Percentiles rank a stretch among this genome's conserved stretches.
These are phyloP conservation scores for Tulasnella sp. DNA, from an alignment of 768 basidiomycete species.

Conservation along the genomic window DNA sequence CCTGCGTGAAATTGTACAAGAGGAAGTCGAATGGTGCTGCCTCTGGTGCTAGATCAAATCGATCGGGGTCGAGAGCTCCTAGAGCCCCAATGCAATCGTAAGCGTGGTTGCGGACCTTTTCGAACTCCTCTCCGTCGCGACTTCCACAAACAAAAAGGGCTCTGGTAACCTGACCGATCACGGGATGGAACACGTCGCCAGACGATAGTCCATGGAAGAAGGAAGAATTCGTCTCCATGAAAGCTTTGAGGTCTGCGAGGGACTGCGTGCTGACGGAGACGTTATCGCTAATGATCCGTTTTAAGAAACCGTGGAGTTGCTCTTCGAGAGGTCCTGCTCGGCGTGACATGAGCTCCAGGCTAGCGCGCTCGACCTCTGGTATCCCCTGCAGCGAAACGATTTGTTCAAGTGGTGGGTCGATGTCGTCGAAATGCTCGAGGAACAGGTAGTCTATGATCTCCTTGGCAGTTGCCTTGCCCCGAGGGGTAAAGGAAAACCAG, in stretches of 20 bases:
- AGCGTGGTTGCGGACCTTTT: constrained; percentile 54
- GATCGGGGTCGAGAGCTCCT: constrained; percentile 91
- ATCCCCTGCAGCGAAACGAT: constrained; percentile 69
- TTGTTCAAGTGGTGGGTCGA: constrained; percentile 53
- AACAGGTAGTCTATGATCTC: constrained; percentile 60
- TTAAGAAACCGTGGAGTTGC: constrained; percentile 52
- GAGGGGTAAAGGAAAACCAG: constrained; percentile 54
- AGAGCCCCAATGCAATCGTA: constrained; percentile 87
- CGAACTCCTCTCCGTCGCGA: constrained; percentile 66
- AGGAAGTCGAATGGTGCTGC: constrained; percentile 56
- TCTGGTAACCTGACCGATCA: constrained; percentile 55
- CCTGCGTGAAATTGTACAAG: constrained; percentile 67
- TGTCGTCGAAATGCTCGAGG: constrained; percentile 42
- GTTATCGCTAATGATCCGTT: constrained; percentile 71
- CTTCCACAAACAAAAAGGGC: constrained; percentile 57
- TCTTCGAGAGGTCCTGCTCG: constrained; percentile 42
- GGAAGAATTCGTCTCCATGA: constrained; percentile 33
- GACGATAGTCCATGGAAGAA: constrained; percentile 53
- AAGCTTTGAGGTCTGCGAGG: constrained; percentile 58
- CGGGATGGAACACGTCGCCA: constrained; percentile 77
- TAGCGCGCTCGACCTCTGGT: constrained; percentile 35
- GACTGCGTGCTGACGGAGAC: constrained; percentile 62
- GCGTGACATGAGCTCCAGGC: constrained; percentile 2
- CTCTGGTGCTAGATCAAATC: constrained; percentile 53
- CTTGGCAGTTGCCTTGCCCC: constrained; percentile 42